phyloP scores from a whole-genome alignment of 2,329 filamentous ascomycete genomes.

The Saccharata proteae region DNA sequence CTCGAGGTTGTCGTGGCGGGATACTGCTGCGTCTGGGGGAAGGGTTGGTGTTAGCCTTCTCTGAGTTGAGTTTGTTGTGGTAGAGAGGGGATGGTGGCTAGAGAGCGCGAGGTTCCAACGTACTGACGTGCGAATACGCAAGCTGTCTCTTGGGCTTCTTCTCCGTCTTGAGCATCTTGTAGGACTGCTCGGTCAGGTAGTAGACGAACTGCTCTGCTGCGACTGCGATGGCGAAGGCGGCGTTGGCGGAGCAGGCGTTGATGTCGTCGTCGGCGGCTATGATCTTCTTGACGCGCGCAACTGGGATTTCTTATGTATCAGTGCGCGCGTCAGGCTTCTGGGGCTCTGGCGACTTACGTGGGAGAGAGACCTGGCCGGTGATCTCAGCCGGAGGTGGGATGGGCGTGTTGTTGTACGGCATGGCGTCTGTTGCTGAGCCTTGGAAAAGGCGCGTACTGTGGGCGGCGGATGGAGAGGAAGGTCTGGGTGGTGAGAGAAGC shows the following conservation, averaged over 20 bases:
- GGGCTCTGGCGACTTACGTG: constrained; percentile 46
- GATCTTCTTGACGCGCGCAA: constrained; percentile 92
- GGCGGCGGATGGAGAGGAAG: not conserved
- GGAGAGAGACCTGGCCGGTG: constrained; percentile 74
- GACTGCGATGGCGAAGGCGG: constrained; percentile 83
- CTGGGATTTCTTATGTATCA: constrained; percentile 33
- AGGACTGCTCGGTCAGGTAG: constrained; percentile 71
- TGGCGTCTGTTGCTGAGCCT: no score
- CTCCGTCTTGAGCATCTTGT: constrained; percentile 82
- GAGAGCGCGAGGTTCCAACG: constrained; percentile 13
- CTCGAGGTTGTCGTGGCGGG: constrained; percentile 84
- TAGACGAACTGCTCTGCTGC: constrained; percentile 96
- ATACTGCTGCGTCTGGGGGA: constrained; percentile 62
- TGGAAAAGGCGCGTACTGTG: no score
- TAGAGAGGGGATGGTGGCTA: not conserved
- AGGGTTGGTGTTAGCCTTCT: constrained; percentile 5
- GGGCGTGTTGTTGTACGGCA: constrained; percentile 84
- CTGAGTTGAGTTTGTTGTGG: constrained; percentile 5
- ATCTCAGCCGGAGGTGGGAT: constrained; percentile 71
- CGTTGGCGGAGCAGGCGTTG: constrained; percentile 77
- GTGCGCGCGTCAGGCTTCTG: constrained; percentile 4
- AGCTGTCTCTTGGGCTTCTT: constrained; percentile 86
- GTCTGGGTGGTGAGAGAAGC: no score
- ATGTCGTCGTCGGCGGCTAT: constrained; percentile 81
- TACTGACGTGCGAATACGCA: constrained; percentile 89